Conservation (phyloP, 306 rosid genomes). For the Herpetospermum pedunculosum region DNA sequence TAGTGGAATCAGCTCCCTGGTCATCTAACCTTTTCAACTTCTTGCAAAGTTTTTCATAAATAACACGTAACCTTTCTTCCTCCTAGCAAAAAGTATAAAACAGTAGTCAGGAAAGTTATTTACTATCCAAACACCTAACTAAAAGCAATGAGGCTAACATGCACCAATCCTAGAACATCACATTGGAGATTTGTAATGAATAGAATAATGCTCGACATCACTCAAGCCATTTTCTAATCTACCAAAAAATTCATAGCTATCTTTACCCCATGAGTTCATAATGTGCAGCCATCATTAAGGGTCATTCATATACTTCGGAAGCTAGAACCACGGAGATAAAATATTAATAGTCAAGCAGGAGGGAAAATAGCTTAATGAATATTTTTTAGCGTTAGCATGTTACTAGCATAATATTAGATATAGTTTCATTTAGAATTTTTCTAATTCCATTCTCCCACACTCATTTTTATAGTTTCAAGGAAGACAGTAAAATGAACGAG, state of each 20-base stretch:
- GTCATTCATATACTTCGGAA: not conserved
- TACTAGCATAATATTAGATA: not conserved
- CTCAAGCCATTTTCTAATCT: not conserved
- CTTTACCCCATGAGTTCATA: not conserved
- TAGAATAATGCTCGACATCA: not conserved
- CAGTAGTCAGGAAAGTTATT: conserved; percentile 3
- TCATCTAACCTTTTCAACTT: conserved; percentile 64
- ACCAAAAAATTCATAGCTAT: not conserved
- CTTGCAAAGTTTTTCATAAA: conserved; percentile 73
- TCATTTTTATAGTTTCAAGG: not conserved
- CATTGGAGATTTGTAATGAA: not conserved
- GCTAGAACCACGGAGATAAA: not conserved
- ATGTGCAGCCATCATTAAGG: not conserved
- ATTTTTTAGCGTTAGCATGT: not conserved
- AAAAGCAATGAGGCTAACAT: not conserved
- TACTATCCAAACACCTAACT: not conserved
- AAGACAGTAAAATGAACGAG: not conserved
- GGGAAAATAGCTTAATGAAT: not conserved
- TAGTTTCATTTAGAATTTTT: not conserved
- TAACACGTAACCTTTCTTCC: conserved; percentile 74
- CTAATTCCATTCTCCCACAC: not conserved
- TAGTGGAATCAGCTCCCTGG: conserved; percentile 75
- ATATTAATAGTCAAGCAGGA: not conserved
- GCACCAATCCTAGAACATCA: not conserved
- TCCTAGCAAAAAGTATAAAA: conserved; percentile 36